A percentile compares a stretch with the other conserved stretches of the same genome.
Conservation (phyloP, 352 stramenopile genomes). For the Pythium scleroteichum region DNA sequence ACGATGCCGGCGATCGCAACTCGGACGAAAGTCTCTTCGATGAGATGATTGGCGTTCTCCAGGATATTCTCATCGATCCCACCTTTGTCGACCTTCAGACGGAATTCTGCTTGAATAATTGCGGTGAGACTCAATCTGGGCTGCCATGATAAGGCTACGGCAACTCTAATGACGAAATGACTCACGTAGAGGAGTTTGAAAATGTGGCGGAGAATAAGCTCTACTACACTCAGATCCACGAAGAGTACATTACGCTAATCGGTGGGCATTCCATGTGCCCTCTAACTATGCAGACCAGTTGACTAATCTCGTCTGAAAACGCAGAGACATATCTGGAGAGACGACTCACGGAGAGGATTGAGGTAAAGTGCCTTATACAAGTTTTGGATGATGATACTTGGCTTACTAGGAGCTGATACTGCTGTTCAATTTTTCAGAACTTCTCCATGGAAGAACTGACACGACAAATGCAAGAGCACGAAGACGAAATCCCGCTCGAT, state of each 20-base stretch:
- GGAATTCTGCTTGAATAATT: slow-evolving; percentile 79
- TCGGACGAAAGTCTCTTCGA: slow-evolving; percentile 78
- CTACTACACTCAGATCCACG: slow-evolving; percentile 80
- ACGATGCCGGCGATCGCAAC: slow-evolving; percentile 66
- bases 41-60: slow-evolving; percentile 75
- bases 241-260: slow-evolving; percentile 79
- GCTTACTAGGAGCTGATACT: neutral
- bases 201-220: slow-evolving; percentile 85
- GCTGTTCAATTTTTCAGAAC: slow-evolving; percentile 32
- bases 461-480: slow-evolving; percentile 82
- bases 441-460: slow-evolving; percentile 85
- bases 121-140: slow-evolving; percentile 37
- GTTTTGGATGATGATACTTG: too few species aligned
- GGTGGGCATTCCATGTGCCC: slow-evolving; percentile 31
- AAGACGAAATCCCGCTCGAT: slow-evolving; percentile 80
- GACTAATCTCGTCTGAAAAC: too few species aligned
- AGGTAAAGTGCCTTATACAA: too few species aligned
- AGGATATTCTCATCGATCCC: slow-evolving; percentile 78
- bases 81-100: slow-evolving; percentile 79
- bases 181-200: slow-evolving; percentile 70
- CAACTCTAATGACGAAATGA: neutral
- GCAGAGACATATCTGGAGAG: neutral
- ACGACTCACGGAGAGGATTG: neutral
- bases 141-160: neutral
- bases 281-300: too few species aligned